Evolutionary conservation across 768 basidiomycete genomes (phyloP).

Genomic region (Lactarius akahatsu): DNA sequence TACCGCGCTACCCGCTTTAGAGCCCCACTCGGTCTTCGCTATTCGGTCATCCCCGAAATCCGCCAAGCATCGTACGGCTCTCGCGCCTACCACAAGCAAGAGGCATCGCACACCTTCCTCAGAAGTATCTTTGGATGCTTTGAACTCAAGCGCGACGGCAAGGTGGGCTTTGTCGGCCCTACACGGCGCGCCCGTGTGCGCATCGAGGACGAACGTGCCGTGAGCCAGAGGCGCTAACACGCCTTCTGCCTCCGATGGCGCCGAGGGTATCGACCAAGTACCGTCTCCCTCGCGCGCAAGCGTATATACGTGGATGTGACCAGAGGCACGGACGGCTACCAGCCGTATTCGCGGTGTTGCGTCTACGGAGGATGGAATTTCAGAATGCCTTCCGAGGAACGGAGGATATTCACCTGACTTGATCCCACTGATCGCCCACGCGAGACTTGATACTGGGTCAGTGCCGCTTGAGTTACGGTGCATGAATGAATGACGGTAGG

Average conservation of each 20-base stretch:
- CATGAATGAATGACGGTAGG: conserved; percentile 39
- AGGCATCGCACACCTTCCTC: conserved; percentile 39
- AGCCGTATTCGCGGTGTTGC: conserved; percentile 53
- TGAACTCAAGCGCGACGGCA: conserved; percentile 35
- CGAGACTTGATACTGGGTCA: conserved; percentile 52
- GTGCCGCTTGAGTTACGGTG: conserved; percentile 38
- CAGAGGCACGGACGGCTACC: conserved; percentile 58
- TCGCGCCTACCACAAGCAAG: conserved; percentile 55
- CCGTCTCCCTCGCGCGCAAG: conserved; percentile 39
- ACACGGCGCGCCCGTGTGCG: conserved; percentile 48
- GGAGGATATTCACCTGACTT: conserved; percentile 45
- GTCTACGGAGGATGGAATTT: conserved; percentile 37
- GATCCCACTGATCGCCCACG: conserved; percentile 64
- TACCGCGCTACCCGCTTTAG: conserved; percentile 50
- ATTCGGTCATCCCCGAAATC: conserved; percentile 67
- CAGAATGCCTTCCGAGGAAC: neutral
- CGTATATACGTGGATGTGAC: conserved; percentile 59
- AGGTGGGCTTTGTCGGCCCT: conserved; percentile 48
- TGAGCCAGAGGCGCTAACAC: conserved; percentile 46
- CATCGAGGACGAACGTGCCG: conserved; percentile 55
- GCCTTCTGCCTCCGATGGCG: conserved; percentile 41
- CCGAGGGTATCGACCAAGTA: conserved; percentile 39
- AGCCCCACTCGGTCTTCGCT: conserved; percentile 63
- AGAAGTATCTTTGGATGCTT: conserved; percentile 23
- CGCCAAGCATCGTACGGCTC: conserved; percentile 54